These are phyloP conservation scores for Phytophthora pisi DNA, from an alignment of 352 stramenopile genomes.

Conservation along the genomic window DNA sequence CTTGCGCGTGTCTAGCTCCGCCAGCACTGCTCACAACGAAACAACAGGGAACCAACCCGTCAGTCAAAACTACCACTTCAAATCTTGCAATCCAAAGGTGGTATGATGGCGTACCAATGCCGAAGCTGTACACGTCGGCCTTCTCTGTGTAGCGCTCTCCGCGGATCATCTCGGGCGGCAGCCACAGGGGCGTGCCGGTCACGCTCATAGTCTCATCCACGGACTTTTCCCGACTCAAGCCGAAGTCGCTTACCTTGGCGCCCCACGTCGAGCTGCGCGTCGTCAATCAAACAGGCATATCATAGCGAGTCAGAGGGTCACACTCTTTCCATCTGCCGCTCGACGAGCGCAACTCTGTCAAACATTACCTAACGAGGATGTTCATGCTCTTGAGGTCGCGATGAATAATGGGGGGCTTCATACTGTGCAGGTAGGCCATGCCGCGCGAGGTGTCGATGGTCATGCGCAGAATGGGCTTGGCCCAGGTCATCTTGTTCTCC, in stretches of 20 bases:
- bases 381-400: slow-evolving; percentile 97
- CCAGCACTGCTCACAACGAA: slow-evolving; percentile 57
- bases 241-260: slow-evolving; percentile 98
- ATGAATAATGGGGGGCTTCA: slow-evolving; percentile 98
- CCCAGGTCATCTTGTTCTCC: slow-evolving; percentile 83
- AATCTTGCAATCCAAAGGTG: neutral
- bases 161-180: slow-evolving; percentile 90
- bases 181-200: slow-evolving; percentile 82
- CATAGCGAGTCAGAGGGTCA: slow-evolving; percentile 19
- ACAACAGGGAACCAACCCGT: neutral
- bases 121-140: slow-evolving; percentile 89
- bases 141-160: slow-evolving; percentile 90
- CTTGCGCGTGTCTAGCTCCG: slow-evolving; percentile 85
- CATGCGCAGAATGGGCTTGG: slow-evolving; percentile 87
- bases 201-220: slow-evolving; percentile 95
- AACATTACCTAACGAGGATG: slow-evolving; percentile 78
- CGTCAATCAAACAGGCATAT: slow-evolving; percentile 18
- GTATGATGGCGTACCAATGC: slow-evolving; percentile 59
- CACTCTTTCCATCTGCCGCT: slow-evolving; percentile 6
- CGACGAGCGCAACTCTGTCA: slow-evolving; percentile 15
- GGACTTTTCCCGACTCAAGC: slow-evolving; percentile 96
- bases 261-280: slow-evolving; percentile 75
- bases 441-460: slow-evolving; percentile 92
- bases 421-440: slow-evolving; percentile 98
- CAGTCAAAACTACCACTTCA: slow-evolving; percentile 1